Evolutionary conservation across 148 eudicot species (phyloP).

Genomic region (Selenicereus undatus): DNA sequence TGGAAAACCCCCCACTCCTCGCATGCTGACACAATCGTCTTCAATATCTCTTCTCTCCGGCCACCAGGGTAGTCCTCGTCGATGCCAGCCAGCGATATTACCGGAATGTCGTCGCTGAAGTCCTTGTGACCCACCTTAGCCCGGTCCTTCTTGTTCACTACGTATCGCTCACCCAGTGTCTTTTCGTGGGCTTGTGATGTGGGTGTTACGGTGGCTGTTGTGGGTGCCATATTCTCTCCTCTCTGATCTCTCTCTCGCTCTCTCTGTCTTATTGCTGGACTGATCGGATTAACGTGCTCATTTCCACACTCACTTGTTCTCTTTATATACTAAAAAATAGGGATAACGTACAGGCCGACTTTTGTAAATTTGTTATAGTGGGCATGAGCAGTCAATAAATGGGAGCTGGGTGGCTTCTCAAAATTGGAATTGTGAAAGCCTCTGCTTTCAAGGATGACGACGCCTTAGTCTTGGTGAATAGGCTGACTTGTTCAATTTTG

Average conservation of each 20-base stretch:
- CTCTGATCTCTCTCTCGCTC: neutral
- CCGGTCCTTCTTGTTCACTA: slow-evolving; percentile 58
- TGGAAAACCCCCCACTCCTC: slow-evolving; percentile 83
- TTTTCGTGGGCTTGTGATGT: slow-evolving; percentile 41
- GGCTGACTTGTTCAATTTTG: too few species aligned
- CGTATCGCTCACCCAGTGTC: slow-evolving; percentile 34
- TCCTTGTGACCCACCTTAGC: slow-evolving; percentile 55
- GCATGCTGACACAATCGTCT: slow-evolving; percentile 50
- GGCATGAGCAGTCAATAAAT: too few species aligned
- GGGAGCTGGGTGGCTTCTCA: too few species aligned
- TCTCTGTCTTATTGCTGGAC: neutral
- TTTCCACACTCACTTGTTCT: too few species aligned
- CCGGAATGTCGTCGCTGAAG: slow-evolving; percentile 59
- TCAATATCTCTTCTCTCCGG: slow-evolving; percentile 35
- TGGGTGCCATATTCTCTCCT: neutral
- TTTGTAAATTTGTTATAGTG: too few species aligned
- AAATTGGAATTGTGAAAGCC: too few species aligned
- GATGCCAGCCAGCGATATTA: slow-evolving; percentile 59
- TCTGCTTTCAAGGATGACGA: too few species aligned
- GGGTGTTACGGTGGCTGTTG: slow-evolving; percentile 27
- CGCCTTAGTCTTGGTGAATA: too few species aligned
- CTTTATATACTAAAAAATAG: too few species aligned
- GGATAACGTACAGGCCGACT: too few species aligned
- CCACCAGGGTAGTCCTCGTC: slow-evolving; percentile 32
- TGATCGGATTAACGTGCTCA: too few species aligned